Evolutionary conservation across 139 green algal species (phyloP), one percentile per base, ranked within the genome.

Genomic region (Dunaliella sp.): DNA sequence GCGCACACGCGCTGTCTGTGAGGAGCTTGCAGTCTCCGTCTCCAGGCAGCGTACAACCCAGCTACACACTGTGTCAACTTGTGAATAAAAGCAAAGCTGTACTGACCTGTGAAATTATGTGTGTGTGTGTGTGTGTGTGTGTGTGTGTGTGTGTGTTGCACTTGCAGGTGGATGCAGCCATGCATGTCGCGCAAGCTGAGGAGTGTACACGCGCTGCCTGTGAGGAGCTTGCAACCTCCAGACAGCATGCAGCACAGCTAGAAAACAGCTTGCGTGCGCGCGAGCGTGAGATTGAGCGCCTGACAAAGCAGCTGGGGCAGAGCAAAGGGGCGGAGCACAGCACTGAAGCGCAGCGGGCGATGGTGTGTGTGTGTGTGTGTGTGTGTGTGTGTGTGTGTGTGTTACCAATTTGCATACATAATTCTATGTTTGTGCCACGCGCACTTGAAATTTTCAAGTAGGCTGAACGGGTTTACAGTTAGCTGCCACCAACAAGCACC

Each of bases 261-360:
- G 87, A 89, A 83, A 36, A 7, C 38, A 76, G 36, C 1, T 38
- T 84, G 38, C 38, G 38, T 25, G 38, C 37, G 38, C 35, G 36
- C 59, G 28, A 80, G 73, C 83, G 83, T 26, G 83, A 87, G 75
- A 22, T 85, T 57, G 82, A 85, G 82, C 59, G 59, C 22, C 75
- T 87, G 74, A 1, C 24, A 30, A 77, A 83, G 75, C 28, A n/a
- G 30, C n/a, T 74, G 75, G 24, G 65, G 22, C 65, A 72, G 16
- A 34, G 22, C 34, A 80, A 38, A 28, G 82, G 3, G 1, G 59
- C 82, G 22, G 59, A 80, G 82, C 35, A 86, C 48, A 77, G 80
- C n/a, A 74, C 36, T 30, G 73, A 26, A 34, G 35, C 65, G 88
- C 82, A 59, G 32, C 58, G 87, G 7, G 48, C 48, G 7, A 7